phyloP scores from a whole-genome alignment of 805 yeast genomes.

The Lipomyces chichibuensis region DNA sequence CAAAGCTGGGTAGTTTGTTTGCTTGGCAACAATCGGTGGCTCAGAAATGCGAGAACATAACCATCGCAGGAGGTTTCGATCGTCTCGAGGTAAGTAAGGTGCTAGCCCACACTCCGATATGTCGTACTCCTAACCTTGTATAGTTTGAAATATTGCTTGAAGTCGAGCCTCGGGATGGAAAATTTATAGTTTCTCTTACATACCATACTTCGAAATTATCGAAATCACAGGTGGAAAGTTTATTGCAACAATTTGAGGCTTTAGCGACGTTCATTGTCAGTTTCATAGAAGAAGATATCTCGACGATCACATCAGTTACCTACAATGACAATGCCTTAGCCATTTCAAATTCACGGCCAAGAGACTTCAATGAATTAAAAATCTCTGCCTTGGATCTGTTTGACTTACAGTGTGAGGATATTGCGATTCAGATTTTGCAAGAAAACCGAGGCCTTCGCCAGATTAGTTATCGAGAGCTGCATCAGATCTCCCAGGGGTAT shows the following conservation, averaged over 20 bases:
- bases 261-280: background rate
- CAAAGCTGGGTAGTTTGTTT: constrained; percentile 15
- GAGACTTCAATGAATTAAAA: background rate
- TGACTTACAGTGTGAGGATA: constrained; percentile 7
- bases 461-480: constrained; percentile 9
- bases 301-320: background rate
- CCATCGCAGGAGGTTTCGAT: constrained; percentile 10
- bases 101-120: background rate
- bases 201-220: constrained; percentile 11
- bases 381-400: constrained; percentile 5
- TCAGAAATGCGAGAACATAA: background rate
- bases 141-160: constrained; percentile 26
- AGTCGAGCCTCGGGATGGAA: constrained; percentile 10
- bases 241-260: constrained; percentile 11
- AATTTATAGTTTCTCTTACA: constrained; percentile 13
- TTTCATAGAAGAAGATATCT: background rate
- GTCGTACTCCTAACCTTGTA: background rate
- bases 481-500: background rate
- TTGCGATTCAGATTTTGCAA: constrained; percentile 20
- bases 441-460: background rate
- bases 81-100: constrained; percentile 16
- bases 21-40: constrained; percentile 29
- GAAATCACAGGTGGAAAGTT: background rate
- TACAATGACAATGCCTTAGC: constrained; percentile 3
- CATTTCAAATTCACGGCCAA: constrained; percentile 19